Conservation (phyloP, 164 flowering plant genomes). For the Kalanchoe fedtschenkoi region DNA sequence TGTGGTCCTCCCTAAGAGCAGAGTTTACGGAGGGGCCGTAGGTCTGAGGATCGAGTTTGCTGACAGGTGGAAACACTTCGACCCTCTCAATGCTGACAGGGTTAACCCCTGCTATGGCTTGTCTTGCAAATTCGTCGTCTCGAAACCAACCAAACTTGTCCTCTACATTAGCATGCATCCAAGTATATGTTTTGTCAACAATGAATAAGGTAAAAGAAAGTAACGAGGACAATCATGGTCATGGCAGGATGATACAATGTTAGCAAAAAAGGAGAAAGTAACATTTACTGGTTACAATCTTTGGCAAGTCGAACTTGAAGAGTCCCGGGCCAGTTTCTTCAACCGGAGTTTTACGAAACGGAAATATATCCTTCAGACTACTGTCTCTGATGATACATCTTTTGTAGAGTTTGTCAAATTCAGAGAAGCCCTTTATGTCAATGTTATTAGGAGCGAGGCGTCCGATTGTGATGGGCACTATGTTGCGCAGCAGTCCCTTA, state of each 20-base stretch:
- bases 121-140: conserved; percentile 20
- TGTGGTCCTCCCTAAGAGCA: conserved; percentile 3
- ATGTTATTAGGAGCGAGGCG: background rate
- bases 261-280: background rate
- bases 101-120: conserved; percentile 15
- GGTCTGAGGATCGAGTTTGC: conserved; percentile 15
- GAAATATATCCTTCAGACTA: background rate
- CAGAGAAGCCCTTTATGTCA: background rate
- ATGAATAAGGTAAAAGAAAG: background rate
- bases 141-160: conserved; percentile 9
- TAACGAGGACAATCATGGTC: background rate
- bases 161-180: conserved; percentile 9
- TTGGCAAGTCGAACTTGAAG: conserved; percentile 14
- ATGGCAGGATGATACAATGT: background rate
- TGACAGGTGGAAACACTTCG: conserved; percentile 16
- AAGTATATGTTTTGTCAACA: background rate
- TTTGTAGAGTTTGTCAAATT: conserved; percentile 5
- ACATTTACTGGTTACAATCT: conserved; percentile 6
- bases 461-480: background rate
- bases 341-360: background rate
- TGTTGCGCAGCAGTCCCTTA: conserved; percentile 9
- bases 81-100: conserved; percentile 18
- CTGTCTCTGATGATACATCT: background rate
- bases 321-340: background rate
- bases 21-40: conserved; percentile 11